Conservation (phyloP, 169 alveolate genomes). For the Plasmodium sp. region DNA sequence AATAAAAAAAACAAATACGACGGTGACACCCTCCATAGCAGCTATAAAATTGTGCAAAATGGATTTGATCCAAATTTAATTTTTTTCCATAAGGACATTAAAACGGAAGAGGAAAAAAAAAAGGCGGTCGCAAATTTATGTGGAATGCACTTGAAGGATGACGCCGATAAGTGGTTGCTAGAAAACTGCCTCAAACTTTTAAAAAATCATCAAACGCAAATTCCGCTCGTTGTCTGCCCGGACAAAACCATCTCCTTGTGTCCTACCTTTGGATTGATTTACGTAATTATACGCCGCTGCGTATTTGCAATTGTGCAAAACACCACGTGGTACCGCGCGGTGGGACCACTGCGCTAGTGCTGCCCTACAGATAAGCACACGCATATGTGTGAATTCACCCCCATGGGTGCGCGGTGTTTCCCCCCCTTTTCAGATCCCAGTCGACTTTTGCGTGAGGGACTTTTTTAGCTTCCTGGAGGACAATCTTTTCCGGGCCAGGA, state of each 20-base stretch:
- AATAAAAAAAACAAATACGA: not conserved
- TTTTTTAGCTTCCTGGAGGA: constrained; percentile 45
- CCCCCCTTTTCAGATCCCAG: constrained; percentile 26
- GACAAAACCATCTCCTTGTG: constrained; percentile 26
- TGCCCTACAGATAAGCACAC: not conserved
- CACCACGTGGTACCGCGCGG: not conserved
- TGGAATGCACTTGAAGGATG: constrained; percentile 70
- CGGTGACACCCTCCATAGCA: constrained; percentile 1
- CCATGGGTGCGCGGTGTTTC: not conserved
- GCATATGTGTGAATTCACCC: constrained; percentile 4
- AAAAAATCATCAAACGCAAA: constrained; percentile 58
- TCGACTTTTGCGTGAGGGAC: constrained; percentile 45
- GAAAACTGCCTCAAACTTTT: constrained; percentile 69
- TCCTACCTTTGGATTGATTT: constrained; percentile 60
- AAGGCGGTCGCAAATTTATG: constrained; percentile 56
- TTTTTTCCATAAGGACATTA: constrained; percentile 61
- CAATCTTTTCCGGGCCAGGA: constrained; percentile 33
- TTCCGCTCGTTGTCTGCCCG: constrained; percentile 45
- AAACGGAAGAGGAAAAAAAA: constrained; percentile 28
- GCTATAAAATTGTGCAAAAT: constrained; percentile 62
- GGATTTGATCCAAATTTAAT: constrained; percentile 73
- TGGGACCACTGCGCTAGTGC: not conserved
- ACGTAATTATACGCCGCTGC: constrained; percentile 17
- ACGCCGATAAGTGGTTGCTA: constrained; percentile 73
- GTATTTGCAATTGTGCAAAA: not conserved